Evolutionary conservation across 371 early-diverging fungal genomes (phyloP), one percentile per base, ranked within the genome.

Genomic region (Phascolomyces articulosus): DNA sequence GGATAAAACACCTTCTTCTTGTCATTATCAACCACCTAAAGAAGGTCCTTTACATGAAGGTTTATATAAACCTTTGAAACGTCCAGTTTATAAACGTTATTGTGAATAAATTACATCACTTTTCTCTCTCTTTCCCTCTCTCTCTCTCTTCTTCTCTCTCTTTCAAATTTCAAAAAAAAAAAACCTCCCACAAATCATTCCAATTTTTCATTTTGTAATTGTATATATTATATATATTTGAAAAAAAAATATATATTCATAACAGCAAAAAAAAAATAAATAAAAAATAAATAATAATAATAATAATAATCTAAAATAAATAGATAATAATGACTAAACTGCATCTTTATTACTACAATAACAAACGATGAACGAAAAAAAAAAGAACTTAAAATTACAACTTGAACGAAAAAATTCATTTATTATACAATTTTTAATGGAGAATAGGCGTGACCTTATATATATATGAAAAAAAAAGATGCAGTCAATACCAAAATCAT

Each of bases 1-100:
- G 44, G 59, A 51, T 54, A 18, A 13, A n/a, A 41, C 48, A 3
- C 62, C 68, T 20, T 64, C 69, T 0, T 63, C 51, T 23, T 56
- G 51, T 40, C 56, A 64, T 24, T 54, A 64, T 54, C 67, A 71
- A 21, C 57, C 60, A 6, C 58, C 60, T 11, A 4, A 4, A 44
- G 67, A 59, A 24, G 59, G 60, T 6, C 47, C 47, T 8, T 57
- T 40, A 13, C 63, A 60, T 24, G 48, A 28, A 48, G 71, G 71
- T 4, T 54, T 71, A 21, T 71, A 64, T 40, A 67, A 71, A 47
- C 71, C 71, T 1, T 20, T 62, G 40, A 66, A 66, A 55, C 67
- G 56, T 29, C 64, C 60, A 6, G 44, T 38, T 18, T 67, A 63
- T 56, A 64, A 56, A 26, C 29, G 60, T 7, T 41, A 60, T 21